Percentiles rank a stretch among this genome's conserved stretches.
Conservation (phyloP, 495 filamentous ascomycete genomes). For the Rhypophila decipiens region DNA sequence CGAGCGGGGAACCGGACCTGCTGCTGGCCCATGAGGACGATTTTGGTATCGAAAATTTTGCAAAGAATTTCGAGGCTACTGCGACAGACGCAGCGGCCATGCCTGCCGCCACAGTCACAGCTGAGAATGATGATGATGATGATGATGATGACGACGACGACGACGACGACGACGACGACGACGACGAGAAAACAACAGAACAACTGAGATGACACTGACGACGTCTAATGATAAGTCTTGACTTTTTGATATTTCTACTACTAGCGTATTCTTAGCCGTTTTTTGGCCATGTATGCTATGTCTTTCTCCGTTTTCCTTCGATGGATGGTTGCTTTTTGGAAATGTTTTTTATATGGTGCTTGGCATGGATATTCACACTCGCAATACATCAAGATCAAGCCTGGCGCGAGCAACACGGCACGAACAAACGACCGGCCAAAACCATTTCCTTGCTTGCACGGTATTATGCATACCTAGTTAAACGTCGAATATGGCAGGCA, state of each 20-base stretch:
- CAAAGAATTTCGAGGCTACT: background rate
- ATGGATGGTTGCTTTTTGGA: background rate
- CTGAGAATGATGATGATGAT: background rate
- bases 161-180: no score
- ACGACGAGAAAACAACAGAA: no score
- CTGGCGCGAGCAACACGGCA: background rate
- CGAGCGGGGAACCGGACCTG: background rate
- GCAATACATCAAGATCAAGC: background rate
- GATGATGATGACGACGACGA: background rate
- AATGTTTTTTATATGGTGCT: no score
- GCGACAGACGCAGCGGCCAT: background rate
- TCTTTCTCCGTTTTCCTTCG: background rate
- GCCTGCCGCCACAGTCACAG: background rate
- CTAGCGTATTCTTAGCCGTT: background rate
- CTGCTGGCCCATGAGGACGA: constrained; percentile 12
- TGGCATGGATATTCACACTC: no score
- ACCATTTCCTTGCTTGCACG: no score
- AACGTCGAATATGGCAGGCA: no score
- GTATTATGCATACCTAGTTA: no score
- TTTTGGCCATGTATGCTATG: background rate
- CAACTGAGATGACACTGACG: background rate
- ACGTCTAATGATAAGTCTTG: background rate
- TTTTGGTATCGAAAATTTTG: constrained; percentile 3
- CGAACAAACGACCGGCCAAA: no score
- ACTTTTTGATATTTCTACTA: background rate